Percentiles rank a stretch among this genome's conserved stretches.
phyloP scores from a whole-genome alignment of 495 filamentous ascomycete genomes.

The Penicillium alfredii region DNA sequence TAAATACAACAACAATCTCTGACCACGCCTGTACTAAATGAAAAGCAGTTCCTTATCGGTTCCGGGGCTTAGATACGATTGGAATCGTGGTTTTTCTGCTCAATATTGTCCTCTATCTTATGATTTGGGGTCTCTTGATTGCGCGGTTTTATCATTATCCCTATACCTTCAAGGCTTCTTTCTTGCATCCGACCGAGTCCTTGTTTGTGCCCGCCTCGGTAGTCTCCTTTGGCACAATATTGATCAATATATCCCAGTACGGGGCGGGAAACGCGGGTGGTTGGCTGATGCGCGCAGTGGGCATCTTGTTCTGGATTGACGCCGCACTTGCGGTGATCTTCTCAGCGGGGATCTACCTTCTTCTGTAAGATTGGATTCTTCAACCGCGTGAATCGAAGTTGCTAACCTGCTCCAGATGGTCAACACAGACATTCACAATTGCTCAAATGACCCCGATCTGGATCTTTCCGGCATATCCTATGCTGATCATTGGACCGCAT shows the following conservation, averaged over 20 bases:
- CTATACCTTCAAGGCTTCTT: constrained; percentile 64
- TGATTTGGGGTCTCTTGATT: constrained; percentile 61
- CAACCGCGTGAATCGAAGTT: not conserved
- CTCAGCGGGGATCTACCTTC: constrained; percentile 65
- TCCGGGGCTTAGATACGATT: constrained; percentile 62
- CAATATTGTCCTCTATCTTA: constrained; percentile 65
- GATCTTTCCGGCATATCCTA: constrained; percentile 87
- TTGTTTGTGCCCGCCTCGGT: constrained; percentile 73
- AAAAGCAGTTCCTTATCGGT: constrained; percentile 58
- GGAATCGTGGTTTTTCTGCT: constrained; percentile 70
- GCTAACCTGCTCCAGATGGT: constrained; percentile 48
- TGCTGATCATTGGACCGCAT: constrained; percentile 73
- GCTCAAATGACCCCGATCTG: constrained; percentile 85
- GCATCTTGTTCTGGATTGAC: constrained; percentile 70
- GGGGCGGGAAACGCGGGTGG: constrained; percentile 57
- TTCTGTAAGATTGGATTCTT: constrained; percentile 42
- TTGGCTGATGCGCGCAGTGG: constrained; percentile 62
- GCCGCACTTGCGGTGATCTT: constrained; percentile 55
- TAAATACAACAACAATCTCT: constrained; percentile 23
- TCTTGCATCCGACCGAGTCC: constrained; percentile 72
- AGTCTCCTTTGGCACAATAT: constrained; percentile 65
- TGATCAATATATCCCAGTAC: constrained; percentile 77
- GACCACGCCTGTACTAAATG: constrained; percentile 2
- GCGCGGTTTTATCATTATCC: constrained; percentile 66
- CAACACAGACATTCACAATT: constrained; percentile 71